phyloP scores from a whole-genome alignment of 306 rosid genomes.

The Bauhinia variegata region DNA sequence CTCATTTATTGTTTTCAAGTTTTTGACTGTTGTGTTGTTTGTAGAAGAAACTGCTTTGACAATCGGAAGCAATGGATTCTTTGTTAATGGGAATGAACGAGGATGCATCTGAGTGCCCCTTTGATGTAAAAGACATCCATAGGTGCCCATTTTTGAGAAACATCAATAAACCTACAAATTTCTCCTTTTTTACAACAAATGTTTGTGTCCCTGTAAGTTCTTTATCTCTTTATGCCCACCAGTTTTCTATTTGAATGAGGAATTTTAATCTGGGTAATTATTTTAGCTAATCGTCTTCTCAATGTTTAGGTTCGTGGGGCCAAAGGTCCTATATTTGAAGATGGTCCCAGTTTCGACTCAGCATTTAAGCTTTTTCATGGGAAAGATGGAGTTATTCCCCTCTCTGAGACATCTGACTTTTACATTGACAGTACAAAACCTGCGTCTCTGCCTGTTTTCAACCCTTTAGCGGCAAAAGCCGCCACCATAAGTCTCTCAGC shows the following conservation, averaged over 20 bases:
- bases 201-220: conserved; percentile 54
- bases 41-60: conserved; percentile 43
- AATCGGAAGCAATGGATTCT: conserved; percentile 54
- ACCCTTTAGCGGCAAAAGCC: conserved; percentile 70
- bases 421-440: conserved; percentile 35
- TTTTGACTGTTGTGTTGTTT: neutral
- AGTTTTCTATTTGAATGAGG: neutral
- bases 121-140: conserved; percentile 59
- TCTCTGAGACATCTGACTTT: conserved; percentile 50
- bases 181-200: conserved; percentile 61
- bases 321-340: conserved; percentile 87
- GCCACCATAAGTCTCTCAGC: conserved; percentile 78
- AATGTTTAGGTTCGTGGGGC: conserved; percentile 46
- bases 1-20: too few relatives aligned
- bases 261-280: conserved; percentile 6
- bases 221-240: conserved; percentile 21
- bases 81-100: conserved; percentile 55
- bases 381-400: conserved; percentile 80
- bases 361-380: conserved; percentile 87
- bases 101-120: conserved; percentile 56
- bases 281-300: conserved; percentile 17
- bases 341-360: conserved; percentile 69
- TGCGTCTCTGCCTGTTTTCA: conserved; percentile 59
- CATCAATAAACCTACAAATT: conserved; percentile 64
- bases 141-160: conserved; percentile 79